Conservation (phyloP, 495 filamentous ascomycete genomes). For the Neurospora sp. region DNA sequence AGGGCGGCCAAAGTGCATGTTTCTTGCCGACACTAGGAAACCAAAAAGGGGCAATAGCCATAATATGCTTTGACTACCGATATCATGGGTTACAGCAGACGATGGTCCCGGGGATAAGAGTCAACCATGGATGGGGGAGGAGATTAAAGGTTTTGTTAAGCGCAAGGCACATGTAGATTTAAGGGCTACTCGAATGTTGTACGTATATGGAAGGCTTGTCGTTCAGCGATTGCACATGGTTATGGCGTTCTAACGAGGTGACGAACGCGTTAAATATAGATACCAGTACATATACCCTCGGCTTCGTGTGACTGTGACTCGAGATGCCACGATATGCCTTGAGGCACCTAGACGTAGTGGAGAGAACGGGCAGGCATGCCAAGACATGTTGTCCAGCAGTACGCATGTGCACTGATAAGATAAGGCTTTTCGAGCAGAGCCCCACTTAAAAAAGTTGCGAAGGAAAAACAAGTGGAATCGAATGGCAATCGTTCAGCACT, state of each 20-base stretch:
- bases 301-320: not conserved
- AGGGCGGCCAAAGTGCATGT: not conserved
- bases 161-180: not conserved
- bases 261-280: not conserved
- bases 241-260: not conserved
- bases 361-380: not conserved
- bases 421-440: constrained; percentile 3
- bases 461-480: not conserved
- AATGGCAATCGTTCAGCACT: constrained; percentile 5
- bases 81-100: not conserved
- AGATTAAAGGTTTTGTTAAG: not conserved
- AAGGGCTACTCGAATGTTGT: not conserved
- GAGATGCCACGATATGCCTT: not conserved
- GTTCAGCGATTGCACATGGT: not conserved
- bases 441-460: constrained; percentile 14
- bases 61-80: not conserved
- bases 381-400: not conserved
- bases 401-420: constrained; percentile 10
- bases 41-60: not conserved
- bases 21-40: not conserved
- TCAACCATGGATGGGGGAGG: not conserved
- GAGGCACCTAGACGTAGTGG: not conserved
- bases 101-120: not conserved
- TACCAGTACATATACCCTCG: not conserved
- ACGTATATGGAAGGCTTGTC: not conserved